Base-by-base conservation (phyloP, 352 stramenopile genomes). In the Nothophytophthora sp. region DNA sequence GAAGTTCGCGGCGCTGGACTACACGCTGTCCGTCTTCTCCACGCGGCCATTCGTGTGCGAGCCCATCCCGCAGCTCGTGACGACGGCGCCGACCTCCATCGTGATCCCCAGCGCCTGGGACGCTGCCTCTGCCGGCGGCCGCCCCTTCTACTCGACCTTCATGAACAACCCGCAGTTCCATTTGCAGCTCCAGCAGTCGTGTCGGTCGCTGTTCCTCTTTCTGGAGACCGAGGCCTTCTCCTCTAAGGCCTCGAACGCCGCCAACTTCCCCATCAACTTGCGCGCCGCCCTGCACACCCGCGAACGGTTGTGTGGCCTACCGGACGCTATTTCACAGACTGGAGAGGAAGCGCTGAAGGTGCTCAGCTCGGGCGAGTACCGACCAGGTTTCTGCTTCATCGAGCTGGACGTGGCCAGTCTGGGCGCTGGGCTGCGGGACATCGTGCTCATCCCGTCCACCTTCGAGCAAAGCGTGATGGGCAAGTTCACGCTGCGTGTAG, bases 1-100 rank as follows among this genome's bases (percentile, higher is more conserved):
- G 52, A 97, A 97, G 46, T 87, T 90, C 41, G 70, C 82, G n/a
- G 70, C 85, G 29, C 59, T 97, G 22, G 86, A 96, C 55, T 98
- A 94, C 60, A 94, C 88, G 29, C 61, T 97, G 8, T 91, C 73
- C 0, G 69, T 96, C 4, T 97, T 92, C 68, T 90, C 85, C 4
- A 95, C 86, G 5, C 62, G 70, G n/a, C 74, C 65, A n/a, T 91
- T 90, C 49, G 61, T 65, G 13, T 91, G 79, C 55, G 57, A 73
- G 18, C 61, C 69, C 0, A 73, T 88, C 15, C 73, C 76, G 4
- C 73, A 81, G 39, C 54, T 89, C 20, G 25, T 60, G 30, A 73
- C 53, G 5, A 63, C 67, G 20, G n/a, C 50, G 10, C 57, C 63
- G 1, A 76, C 60, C 1, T 73, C 73, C 10, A 50, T 79, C 6